phyloP scores from a whole-genome alignment of 2,329 filamentous ascomycete species.

The Paecilomyces variotii region DNA sequence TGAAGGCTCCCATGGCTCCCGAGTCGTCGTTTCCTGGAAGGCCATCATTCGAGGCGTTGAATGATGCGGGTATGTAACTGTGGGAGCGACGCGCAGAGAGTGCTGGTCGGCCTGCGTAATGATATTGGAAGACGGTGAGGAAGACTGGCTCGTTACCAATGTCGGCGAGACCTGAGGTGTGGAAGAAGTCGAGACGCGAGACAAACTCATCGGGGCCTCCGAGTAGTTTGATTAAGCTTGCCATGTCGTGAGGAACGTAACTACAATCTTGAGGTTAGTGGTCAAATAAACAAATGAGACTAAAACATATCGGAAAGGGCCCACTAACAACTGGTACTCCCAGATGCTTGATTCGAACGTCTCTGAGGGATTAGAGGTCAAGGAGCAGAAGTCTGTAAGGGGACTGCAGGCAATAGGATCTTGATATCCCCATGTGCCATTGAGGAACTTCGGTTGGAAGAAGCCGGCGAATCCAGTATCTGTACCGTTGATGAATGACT shows the following conservation, averaged over 20 bases:
- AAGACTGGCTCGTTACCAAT: constrained; percentile 58
- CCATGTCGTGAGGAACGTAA: constrained; percentile 46
- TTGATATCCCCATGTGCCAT: constrained; percentile 61
- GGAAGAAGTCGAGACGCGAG: constrained; percentile 55
- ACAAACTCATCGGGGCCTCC: constrained; percentile 53
- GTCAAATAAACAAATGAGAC: constrained; percentile 43
- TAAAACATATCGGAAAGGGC: constrained; percentile 38
- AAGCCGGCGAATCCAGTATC: constrained; percentile 61
- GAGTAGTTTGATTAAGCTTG: constrained; percentile 47
- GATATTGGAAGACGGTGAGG: constrained; percentile 58
- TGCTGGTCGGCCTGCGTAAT: constrained; percentile 57
- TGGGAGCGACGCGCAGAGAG: constrained; percentile 44
- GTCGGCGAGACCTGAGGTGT: constrained; percentile 54
- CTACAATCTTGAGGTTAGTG: constrained; percentile 35
- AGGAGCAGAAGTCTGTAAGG: constrained; percentile 19
- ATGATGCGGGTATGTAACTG: constrained; percentile 55
- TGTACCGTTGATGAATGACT: constrained; percentile 45
- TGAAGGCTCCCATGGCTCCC: constrained; percentile 60
- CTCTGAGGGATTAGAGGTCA: constrained; percentile 21
- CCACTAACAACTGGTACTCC: constrained; percentile 41
- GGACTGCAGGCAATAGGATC: constrained; percentile 37
- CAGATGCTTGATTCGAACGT: constrained; percentile 26
- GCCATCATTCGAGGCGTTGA: constrained; percentile 48
- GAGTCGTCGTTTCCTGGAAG: constrained; percentile 62
- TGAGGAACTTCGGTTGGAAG: constrained; percentile 59